Base-by-base conservation (phyloP, 106 monocot species). In the Cymbidium sinense region DNA sequence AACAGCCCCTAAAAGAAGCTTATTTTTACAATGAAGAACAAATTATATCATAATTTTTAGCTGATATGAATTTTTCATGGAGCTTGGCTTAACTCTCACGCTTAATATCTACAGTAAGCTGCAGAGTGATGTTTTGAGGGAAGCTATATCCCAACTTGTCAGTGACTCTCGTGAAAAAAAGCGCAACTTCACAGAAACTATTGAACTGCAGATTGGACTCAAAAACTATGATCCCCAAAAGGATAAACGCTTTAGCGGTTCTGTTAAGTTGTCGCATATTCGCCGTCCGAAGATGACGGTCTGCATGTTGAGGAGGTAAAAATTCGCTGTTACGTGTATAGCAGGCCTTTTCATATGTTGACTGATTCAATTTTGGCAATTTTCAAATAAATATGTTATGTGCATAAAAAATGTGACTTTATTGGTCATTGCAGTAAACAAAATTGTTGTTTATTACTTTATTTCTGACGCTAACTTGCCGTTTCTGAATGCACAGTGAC, bases 211-310 rank as follows among this genome's bases (percentile, higher is more conserved):
- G 6, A 78, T 78, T 50, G 78, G 78, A 7, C 70, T 78, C 43
- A 70, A 78, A 50, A 78, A 84, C 43, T 84, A 84, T 81, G 84
- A 84, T 61, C 84, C 84, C 4, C 84, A 84, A 34, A 84, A 84
- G 77, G 84, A 84, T 33, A 84, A 84, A 79, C 79, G 84, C 51
- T 84, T 84, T 54, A 84, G 84, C 73, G 84, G 84, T 27, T 84
- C 84, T 17, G 80, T 84, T 27, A 84, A 65, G 80, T 64, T 84
- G 2, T 80, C 84, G 29, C 80, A 84, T 72, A 84, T 84, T 73
- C 84, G 80, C 64, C 84, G 84, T 18, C 84, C 84, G 0, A 67
- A 64, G 21, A 78, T 78, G 77, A 78, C 65, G 65, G 77, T 78
- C 34, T 78, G 78, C 78, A 52, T 83, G 83, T 79, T 58, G 83